These are phyloP conservation scores for Myxozyma melibiosi DNA, from an alignment of 805 yeast species.

Conservation along the genomic window DNA sequence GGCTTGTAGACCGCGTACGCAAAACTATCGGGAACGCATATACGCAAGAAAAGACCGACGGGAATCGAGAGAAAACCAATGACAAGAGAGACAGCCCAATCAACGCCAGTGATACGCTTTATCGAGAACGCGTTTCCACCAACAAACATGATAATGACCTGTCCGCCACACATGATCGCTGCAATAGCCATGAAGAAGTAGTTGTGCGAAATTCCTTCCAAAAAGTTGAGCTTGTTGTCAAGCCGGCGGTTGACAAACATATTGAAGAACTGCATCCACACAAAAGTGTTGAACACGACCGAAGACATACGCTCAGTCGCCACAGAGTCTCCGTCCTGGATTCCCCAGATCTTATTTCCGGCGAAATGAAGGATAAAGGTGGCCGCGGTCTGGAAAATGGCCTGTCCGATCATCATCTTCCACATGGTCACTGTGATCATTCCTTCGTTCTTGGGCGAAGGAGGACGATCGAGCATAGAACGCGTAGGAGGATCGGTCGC, in stretches of 20 bases:
- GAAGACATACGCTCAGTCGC: conserved; percentile 68
- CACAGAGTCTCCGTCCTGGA: conserved; percentile 42
- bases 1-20: conserved; percentile 30
- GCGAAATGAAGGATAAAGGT: conserved; percentile 83
- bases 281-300: conserved; percentile 92
- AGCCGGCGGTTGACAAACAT: conserved; percentile 86
- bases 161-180: conserved; percentile 75
- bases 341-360: conserved; percentile 60
- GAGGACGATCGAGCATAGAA: conserved; percentile 73
- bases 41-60: conserved; percentile 71
- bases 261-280: conserved; percentile 96
- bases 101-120: conserved; percentile 72
- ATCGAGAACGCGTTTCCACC: conserved; percentile 96
- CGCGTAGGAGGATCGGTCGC: conserved; percentile 97
- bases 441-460: conserved; percentile 77
- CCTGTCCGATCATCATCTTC: conserved; percentile 96
- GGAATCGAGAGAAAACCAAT: conserved; percentile 85
- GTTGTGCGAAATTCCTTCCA: conserved; percentile 78
- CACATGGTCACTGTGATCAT: conserved; percentile 91
- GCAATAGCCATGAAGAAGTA: conserved; percentile 78
- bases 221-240: conserved; percentile 82
- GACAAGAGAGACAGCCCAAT: conserved; percentile 87
- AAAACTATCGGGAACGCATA: conserved; percentile 69
- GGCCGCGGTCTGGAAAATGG: conserved; percentile 71
- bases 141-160: conserved; percentile 87